phyloP scores from a whole-genome alignment of 306 rosid species.

The Rosa lucieae region DNA sequence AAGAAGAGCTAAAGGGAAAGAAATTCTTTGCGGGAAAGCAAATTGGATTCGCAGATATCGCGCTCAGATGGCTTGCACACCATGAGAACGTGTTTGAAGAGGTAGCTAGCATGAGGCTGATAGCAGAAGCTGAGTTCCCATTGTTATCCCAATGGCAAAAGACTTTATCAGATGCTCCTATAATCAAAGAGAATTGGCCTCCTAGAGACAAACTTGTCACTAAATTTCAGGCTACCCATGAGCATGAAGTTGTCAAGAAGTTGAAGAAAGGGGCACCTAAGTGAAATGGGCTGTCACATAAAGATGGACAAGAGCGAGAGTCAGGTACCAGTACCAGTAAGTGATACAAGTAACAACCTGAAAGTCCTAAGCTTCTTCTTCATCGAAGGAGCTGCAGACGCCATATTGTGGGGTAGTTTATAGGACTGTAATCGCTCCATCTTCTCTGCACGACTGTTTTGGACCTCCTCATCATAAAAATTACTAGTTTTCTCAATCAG shows the following conservation, averaged over 20 bases:
- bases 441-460: no score
- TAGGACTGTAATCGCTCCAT: no score
- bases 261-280: no score
- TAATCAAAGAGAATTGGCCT: constrained; percentile 34
- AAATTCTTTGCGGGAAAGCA: constrained; percentile 26
- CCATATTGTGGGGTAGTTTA: no score
- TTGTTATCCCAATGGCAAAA: constrained; percentile 21
- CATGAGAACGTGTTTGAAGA: constrained; percentile 2
- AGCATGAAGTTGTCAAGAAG: not conserved
- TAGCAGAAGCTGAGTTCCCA: constrained; percentile 24
- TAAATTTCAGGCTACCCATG: constrained; percentile 11
- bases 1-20: constrained; percentile 28
- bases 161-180: constrained; percentile 24
- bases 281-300: no score
- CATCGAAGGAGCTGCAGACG: no score
- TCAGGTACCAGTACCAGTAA: no score
- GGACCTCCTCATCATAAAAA: no score
- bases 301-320: no score
- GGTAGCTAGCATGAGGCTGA: not conserved
- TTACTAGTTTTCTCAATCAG: no score
- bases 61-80: constrained; percentile 27
- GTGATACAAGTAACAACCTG: no score
- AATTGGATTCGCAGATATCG: constrained; percentile 26
- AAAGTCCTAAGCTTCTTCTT: no score
- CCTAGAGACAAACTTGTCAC: constrained; percentile 23